Percentiles rank a stretch among this genome's conserved stretches.
These are phyloP conservation scores for Creolimax fragrantissima DNA, from an alignment of 78 protist species.

Conservation along the genomic window DNA sequence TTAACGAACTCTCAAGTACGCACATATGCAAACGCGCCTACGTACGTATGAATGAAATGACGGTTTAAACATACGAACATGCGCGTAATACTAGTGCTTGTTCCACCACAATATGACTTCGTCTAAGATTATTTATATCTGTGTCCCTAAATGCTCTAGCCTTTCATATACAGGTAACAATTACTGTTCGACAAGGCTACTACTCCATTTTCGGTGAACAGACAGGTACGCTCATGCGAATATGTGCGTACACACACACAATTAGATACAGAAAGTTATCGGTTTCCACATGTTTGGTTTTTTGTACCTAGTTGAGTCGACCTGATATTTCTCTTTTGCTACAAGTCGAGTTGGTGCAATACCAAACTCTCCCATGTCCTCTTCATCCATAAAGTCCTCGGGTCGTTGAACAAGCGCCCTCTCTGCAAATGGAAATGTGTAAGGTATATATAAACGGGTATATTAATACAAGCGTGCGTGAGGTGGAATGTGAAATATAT, in stretches of 20 bases:
- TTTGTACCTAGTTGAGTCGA: not conserved
- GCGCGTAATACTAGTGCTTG: not conserved
- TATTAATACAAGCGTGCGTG: too few relatives aligned
- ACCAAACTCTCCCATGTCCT: constrained; percentile 33
- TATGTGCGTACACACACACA: not conserved
- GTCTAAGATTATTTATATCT: not conserved
- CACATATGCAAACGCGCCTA: too few relatives aligned
- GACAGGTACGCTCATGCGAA: not conserved
- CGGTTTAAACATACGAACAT: not conserved
- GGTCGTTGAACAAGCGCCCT: not conserved
- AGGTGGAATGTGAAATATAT: too few relatives aligned
- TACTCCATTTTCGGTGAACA: too few relatives aligned
- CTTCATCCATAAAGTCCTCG: constrained; percentile 35
- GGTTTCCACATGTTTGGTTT: not conserved
- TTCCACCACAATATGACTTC: not conserved
- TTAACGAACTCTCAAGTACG: too few relatives aligned
- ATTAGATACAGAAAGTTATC: not conserved
- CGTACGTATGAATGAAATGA: too few relatives aligned
- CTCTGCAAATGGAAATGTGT: too few relatives aligned
- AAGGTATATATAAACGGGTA: too few relatives aligned
- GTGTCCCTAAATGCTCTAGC: not conserved
- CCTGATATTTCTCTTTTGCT: not conserved
- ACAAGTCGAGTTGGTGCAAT: not conserved
- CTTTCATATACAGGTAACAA: not conserved
- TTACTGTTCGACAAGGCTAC: too few relatives aligned